Conservation (phyloP, 768 basidiomycete species). For the Exidia glandulosa region DNA sequence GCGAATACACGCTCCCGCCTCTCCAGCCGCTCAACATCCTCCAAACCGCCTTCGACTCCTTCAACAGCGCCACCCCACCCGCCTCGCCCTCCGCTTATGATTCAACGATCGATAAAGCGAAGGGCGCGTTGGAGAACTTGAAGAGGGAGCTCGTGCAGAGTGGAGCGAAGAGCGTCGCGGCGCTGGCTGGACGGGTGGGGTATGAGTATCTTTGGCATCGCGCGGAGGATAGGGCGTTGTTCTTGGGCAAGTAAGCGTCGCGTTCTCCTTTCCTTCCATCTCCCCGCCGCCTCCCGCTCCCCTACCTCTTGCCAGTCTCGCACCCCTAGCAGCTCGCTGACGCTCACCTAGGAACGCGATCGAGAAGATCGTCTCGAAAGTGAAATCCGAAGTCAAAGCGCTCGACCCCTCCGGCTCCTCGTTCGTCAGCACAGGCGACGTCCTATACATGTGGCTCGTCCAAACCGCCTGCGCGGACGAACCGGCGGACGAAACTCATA, state of each 20-base stretch:
- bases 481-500: background rate
- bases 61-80: background rate
- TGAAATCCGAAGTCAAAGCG: background rate
- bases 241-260: background rate
- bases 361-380: background rate
- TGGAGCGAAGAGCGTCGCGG: background rate
- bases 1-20: background rate
- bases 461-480: background rate
- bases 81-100: background rate
- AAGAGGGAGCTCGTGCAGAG: background rate
- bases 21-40: background rate
- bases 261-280: background rate
- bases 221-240: background rate
- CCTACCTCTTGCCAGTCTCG: no score
- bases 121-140: background rate
- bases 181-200: background rate
- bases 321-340: no score
- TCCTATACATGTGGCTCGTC: background rate
- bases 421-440: background rate
- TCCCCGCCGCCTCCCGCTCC: no score
- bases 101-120: background rate
- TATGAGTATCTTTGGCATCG: background rate
- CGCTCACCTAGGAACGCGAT: background rate
- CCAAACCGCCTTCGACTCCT: background rate
- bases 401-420: background rate